phyloP scores from a whole-genome alignment of 352 stramenopile genomes.

The Phytopythium mirpurense region DNA sequence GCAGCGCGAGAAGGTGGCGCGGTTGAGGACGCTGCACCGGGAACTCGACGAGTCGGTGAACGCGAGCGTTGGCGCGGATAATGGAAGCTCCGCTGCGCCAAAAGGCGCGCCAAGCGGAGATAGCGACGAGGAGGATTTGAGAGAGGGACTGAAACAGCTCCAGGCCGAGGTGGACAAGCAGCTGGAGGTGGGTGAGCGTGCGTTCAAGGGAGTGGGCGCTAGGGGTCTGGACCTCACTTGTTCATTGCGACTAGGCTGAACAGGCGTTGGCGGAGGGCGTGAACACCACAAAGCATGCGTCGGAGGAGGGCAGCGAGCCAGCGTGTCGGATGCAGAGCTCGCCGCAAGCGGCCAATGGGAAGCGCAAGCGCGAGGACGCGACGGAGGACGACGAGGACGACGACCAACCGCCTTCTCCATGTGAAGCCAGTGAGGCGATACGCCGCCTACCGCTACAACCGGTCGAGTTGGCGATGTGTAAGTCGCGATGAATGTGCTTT shows the following conservation, averaged over 20 bases:
- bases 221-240: neutral
- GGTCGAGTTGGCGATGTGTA: neutral
- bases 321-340: neutral
- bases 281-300: too few relatives aligned
- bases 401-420: neutral
- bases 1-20: conserved; percentile 19
- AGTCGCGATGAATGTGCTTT: neutral
- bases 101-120: neutral
- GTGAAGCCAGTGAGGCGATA: neutral
- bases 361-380: neutral
- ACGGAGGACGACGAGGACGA: neutral
- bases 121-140: neutral
- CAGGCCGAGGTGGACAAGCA: neutral
- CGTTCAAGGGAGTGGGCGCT: neutral
- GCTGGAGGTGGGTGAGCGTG: neutral
- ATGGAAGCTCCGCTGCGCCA: neutral
- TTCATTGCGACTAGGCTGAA: neutral
- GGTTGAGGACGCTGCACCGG: conserved; percentile 7
- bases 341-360: neutral
- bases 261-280: neutral
- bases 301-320: neutral
- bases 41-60: neutral
- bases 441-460: neutral
- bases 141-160: neutral
- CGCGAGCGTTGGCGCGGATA: neutral